Percentiles rank a stretch among this genome's conserved stretches.
These are phyloP conservation scores for Scheffersomyces illinoinensis DNA, from an alignment of 1,139 yeast species.

Conservation along the genomic window DNA sequence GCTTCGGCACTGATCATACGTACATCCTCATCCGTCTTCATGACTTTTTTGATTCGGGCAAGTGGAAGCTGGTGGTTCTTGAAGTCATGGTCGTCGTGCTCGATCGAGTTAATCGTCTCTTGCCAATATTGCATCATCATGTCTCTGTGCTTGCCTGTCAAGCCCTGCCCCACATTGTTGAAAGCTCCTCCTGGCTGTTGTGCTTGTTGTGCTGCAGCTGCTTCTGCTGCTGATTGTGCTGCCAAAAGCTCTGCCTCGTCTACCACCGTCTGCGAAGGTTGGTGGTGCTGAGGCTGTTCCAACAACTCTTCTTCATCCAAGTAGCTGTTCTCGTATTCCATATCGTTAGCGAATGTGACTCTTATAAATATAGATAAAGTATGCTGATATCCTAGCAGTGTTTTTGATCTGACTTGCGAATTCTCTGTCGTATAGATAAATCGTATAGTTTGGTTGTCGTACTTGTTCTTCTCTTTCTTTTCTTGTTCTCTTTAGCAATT, in stretches of 20 bases:
- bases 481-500: not conserved
- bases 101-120: constrained; percentile 86
- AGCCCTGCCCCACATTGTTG: constrained; percentile 91
- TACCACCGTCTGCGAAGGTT: constrained; percentile 14
- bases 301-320: constrained; percentile 13
- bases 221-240: constrained; percentile 51
- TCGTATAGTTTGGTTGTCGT: not conserved
- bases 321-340: constrained; percentile 14
- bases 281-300: constrained; percentile 8
- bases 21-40: constrained; percentile 98
- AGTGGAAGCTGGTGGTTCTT: constrained; percentile 92
- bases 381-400: not conserved
- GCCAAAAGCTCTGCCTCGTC: constrained; percentile 27
- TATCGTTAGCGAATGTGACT: not conserved
- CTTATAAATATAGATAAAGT: no score
- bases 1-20: constrained; percentile 98
- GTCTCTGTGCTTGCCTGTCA: constrained; percentile 77
- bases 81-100: constrained; percentile 87
- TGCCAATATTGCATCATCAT: constrained; percentile 98
- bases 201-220: constrained; percentile 48
- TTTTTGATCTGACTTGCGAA: not conserved
- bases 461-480: not conserved
- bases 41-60: constrained; percentile 91
- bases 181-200: constrained; percentile 69
- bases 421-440: not conserved